Conservation (phyloP, 371 early-diverging fungal genomes). For the Sporodiniella umbellata region DNA sequence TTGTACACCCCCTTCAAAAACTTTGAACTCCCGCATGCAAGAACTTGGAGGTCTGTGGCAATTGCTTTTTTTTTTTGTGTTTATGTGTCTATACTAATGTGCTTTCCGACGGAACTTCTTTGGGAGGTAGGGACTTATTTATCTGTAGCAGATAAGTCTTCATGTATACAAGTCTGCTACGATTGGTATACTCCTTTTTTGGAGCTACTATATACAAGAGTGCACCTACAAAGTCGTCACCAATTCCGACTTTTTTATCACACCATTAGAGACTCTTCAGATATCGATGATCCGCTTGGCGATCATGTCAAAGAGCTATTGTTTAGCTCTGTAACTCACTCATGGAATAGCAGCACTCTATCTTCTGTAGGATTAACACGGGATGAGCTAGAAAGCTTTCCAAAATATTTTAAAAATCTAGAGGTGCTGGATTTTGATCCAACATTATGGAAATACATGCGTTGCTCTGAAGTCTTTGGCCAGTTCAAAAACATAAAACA, state of each 20-base stretch:
- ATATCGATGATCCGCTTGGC: conserved; percentile 15
- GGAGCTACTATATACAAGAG: conserved; percentile 15
- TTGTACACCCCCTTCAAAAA: too few relatives aligned
- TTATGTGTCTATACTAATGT: conserved; percentile 7
- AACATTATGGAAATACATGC: conserved; percentile 21
- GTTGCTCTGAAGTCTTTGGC: conserved; percentile 1
- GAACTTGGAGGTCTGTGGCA: too few relatives aligned
- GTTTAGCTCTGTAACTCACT: conserved; percentile 16
- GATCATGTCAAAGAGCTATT: conserved; percentile 34
- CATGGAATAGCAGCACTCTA: neutral
- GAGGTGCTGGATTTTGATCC: conserved; percentile 21
- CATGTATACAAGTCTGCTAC: conserved; percentile 24
- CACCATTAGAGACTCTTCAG: conserved; percentile 9
- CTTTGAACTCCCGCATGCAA: neutral
- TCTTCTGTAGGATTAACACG: conserved; percentile 15
- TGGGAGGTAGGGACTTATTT: conserved; percentile 22
- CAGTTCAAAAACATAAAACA: conserved; percentile 6
- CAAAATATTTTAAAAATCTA: conserved; percentile 9
- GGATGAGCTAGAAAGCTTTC: conserved; percentile 22
- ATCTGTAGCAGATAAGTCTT: conserved; percentile 15
- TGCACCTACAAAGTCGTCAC: conserved; percentile 14
- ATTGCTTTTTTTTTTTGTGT: conserved; percentile 2
- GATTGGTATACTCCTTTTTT: conserved; percentile 21
- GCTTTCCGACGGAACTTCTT: conserved; percentile 20
- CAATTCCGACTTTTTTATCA: conserved; percentile 20